phyloP scores from a whole-genome alignment of 2,329 filamentous ascomycete genomes.

The Amphichorda felina region DNA sequence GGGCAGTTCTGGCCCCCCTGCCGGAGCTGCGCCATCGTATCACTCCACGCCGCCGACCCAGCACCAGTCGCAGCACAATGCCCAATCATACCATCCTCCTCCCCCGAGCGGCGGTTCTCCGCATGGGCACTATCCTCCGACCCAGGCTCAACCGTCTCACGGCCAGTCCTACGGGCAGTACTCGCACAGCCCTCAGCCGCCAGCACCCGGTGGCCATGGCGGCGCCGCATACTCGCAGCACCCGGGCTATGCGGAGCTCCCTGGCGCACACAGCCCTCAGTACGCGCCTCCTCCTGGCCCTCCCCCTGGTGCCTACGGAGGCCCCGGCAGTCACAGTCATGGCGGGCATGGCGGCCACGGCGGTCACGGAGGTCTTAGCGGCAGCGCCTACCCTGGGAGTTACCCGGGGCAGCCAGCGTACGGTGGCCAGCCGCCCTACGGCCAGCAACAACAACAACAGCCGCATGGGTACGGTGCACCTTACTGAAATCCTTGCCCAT shows the following conservation, averaged over 20 bases:
- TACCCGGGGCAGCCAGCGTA: slow-evolving; percentile 7
- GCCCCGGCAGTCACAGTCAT: neutral
- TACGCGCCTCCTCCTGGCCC: slow-evolving; percentile 2
- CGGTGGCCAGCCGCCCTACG: slow-evolving; percentile 16
- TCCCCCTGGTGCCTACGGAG: neutral
- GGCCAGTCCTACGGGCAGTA: slow-evolving; percentile 9
- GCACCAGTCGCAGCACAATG: slow-evolving; percentile 7
- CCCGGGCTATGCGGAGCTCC: neutral
- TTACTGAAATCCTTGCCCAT: neutral
- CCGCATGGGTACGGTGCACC: slow-evolving; percentile 5
- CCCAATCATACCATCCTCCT: slow-evolving; percentile 2
- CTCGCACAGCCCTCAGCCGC: slow-evolving; percentile 6
- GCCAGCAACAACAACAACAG: slow-evolving; percentile 12
- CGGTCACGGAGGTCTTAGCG: slow-evolving; percentile 1
- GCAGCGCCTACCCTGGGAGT: slow-evolving; percentile 1
- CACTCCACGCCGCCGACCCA: slow-evolving; percentile 14
- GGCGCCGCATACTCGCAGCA: slow-evolving; percentile 1
- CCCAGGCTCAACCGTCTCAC: slow-evolving; percentile 4
- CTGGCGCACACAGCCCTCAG: neutral
- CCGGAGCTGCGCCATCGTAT: slow-evolving; percentile 14
- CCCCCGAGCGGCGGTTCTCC: slow-evolving; percentile 1
- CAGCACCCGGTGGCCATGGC: slow-evolving; percentile 7
- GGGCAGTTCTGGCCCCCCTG: slow-evolving; percentile 12
- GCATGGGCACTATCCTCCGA: slow-evolving; percentile 3
- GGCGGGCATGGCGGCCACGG: neutral